Evolutionary conservation across 306 rosid genomes (phyloP).

Genomic region (Dalbergia cultrata): DNA sequence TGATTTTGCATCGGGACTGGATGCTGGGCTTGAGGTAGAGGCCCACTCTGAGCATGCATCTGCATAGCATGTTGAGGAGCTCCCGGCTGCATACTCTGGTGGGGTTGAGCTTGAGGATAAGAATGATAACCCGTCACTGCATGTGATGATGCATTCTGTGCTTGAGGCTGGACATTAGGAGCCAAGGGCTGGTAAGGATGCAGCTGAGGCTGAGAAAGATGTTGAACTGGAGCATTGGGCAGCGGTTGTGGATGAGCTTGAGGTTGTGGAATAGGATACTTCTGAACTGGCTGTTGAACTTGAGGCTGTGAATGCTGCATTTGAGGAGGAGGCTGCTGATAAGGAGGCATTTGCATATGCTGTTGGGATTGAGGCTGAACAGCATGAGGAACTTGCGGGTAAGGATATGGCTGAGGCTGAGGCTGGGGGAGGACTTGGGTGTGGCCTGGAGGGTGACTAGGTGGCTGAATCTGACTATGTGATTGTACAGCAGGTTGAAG

Average conservation of each 20-base stretch:
- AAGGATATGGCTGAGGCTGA: slow-evolving; percentile 60
- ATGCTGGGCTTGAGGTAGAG: slow-evolving; percentile 64
- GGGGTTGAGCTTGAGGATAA: slow-evolving; percentile 72
- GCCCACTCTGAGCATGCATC: slow-evolving; percentile 63
- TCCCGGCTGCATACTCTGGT: slow-evolving; percentile 67
- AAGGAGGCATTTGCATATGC: slow-evolving; percentile 62
- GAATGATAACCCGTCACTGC: slow-evolving; percentile 74
- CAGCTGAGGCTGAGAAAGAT: slow-evolving; percentile 56
- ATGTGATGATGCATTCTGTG: slow-evolving; percentile 64
- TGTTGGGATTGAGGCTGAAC: slow-evolving; percentile 72
- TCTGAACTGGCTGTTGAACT: slow-evolving; percentile 72
- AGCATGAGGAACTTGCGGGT: slow-evolving; percentile 54
- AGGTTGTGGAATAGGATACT: slow-evolving; percentile 66
- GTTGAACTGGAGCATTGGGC: slow-evolving; percentile 66
- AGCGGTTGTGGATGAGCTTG: slow-evolving; percentile 69
- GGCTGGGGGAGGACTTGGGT: slow-evolving; percentile 55
- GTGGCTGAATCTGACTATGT: slow-evolving; percentile 64
- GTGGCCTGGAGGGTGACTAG: slow-evolving; percentile 65
- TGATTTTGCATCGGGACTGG: slow-evolving; percentile 67
- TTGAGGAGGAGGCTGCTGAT: slow-evolving; percentile 81
- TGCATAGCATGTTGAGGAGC: slow-evolving; percentile 63
- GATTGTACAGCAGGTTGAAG: slow-evolving; percentile 60
- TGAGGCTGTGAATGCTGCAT: slow-evolving; percentile 64
- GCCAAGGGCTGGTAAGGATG: slow-evolving; percentile 57
- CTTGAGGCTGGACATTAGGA: slow-evolving; percentile 68